Percentiles rank a stretch among this genome's conserved stretches.
phyloP scores from a whole-genome alignment of 2,329 filamentous ascomycete species.

The Chrysoporthe puriensis region DNA sequence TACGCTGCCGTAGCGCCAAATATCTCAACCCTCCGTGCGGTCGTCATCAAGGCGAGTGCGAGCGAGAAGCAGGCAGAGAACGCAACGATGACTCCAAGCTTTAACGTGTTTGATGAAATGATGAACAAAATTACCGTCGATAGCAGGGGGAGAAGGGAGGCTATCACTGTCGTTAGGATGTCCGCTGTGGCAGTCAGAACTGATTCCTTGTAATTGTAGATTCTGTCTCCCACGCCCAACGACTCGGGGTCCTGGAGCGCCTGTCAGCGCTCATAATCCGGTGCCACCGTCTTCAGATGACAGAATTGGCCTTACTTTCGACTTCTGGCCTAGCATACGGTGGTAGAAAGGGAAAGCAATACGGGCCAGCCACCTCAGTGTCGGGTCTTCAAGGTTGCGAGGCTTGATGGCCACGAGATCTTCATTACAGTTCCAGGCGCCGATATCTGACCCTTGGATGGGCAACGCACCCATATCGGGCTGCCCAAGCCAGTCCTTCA shows the following conservation, averaged over 20 bases:
- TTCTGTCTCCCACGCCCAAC: conserved; percentile 11
- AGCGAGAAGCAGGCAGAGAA: conserved; percentile 29
- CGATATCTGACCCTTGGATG: conserved; percentile 30
- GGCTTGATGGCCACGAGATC: conserved; percentile 33
- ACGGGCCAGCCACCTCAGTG: conserved; percentile 29
- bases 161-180: conserved; percentile 33
- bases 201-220: conserved; percentile 29
- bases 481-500: conserved; percentile 32
- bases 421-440: conserved; percentile 28
- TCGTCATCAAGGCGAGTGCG: conserved; percentile 29
- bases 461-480: conserved; percentile 32
- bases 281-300: background rate
- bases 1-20: conserved; percentile 31
- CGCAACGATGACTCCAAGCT: conserved; percentile 28
- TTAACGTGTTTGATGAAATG: conserved; percentile 35
- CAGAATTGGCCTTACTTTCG: conserved; percentile 9
- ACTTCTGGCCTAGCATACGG: conserved; percentile 18
- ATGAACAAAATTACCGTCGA: conserved; percentile 37
- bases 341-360: conserved; percentile 31
- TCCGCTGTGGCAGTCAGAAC: conserved; percentile 25
- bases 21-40: conserved; percentile 27
- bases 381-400: conserved; percentile 21
- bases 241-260: conserved; percentile 2
- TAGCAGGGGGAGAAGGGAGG: conserved; percentile 34
- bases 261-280: no score